Evolutionary conservation across 768 basidiomycete species (phyloP).

Genomic region (Hericium alpestre): DNA sequence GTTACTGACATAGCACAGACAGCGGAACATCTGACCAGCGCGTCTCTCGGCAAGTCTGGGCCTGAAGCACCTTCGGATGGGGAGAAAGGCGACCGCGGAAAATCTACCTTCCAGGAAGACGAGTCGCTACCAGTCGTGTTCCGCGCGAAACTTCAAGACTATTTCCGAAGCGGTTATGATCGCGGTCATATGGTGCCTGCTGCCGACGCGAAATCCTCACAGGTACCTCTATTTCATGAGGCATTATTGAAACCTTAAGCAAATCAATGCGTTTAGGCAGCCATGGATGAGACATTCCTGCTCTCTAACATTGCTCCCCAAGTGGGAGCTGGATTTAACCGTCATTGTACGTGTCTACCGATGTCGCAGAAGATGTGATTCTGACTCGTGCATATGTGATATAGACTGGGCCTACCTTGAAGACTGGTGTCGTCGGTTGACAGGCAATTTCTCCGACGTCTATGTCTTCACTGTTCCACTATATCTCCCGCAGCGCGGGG

Average conservation of each 20-base stretch:
- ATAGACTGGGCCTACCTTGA: constrained; percentile 95
- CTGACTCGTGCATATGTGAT: background rate
- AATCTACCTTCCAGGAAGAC: constrained; percentile 80
- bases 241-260: background rate
- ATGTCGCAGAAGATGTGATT: background rate
- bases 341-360: constrained; percentile 56
- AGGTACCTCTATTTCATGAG: constrained; percentile 30
- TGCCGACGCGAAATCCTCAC: constrained; percentile 87
- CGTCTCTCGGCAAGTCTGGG: constrained; percentile 50
- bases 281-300: constrained; percentile 95
- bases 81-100: constrained; percentile 53
- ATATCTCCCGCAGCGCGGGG: constrained; percentile 79
- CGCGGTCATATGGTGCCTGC: constrained; percentile 98
- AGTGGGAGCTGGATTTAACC: constrained; percentile 94
- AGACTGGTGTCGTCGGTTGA: constrained; percentile 89
- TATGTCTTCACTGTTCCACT: constrained; percentile 96
- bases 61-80: constrained; percentile 24
- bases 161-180: constrained; percentile 89
- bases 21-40: constrained; percentile 84
- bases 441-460: constrained; percentile 82
- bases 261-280: constrained; percentile 35
- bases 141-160: constrained; percentile 78
- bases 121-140: constrained; percentile 62
- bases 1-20: constrained; percentile 40
- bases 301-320: constrained; percentile 96